phyloP scores from a whole-genome alignment of 768 basidiomycete species.

The Mycena albidolilacea region DNA sequence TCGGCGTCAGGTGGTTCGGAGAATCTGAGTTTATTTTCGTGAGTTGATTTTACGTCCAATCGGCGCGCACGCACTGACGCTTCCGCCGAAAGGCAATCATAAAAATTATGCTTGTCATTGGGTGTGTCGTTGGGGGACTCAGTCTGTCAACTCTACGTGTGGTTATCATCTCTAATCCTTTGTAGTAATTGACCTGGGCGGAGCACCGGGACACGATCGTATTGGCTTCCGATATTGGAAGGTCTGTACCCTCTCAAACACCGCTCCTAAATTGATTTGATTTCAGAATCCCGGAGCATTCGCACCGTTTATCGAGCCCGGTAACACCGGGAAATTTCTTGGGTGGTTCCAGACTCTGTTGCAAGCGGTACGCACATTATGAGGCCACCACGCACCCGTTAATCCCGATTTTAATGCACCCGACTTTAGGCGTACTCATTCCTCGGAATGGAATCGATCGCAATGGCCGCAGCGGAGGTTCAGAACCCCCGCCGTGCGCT shows the following conservation, averaged over 20 bases:
- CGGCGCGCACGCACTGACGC: too few relatives aligned
- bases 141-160: background rate
- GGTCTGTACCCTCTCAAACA: background rate
- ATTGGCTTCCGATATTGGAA: conserved; percentile 66
- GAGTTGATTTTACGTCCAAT: conserved; percentile 41
- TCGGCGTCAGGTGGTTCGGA: conserved; percentile 65
- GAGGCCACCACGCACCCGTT: background rate
- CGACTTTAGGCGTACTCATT: conserved; percentile 68
- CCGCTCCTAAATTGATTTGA: background rate
- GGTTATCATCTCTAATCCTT: conserved; percentile 35
- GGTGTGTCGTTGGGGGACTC: conserved; percentile 52
- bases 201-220: conserved; percentile 59
- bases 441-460: conserved; percentile 71
- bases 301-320: conserved; percentile 20
- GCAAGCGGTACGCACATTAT: conserved; percentile 28
- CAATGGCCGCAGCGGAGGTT: conserved; percentile 68
- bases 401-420: too few relatives aligned
- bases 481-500: conserved; percentile 76
- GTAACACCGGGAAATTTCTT: conserved; percentile 34
- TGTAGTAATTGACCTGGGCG: conserved; percentile 67
- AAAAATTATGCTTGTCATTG: conserved; percentile 61
- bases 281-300: conserved; percentile 33
- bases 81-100: conserved; percentile 42
- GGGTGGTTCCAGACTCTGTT: conserved; percentile 38
- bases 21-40: conserved; percentile 73